These are phyloP conservation scores for Pestalotiopsis sp. DNA, from an alignment of 2,329 filamentous ascomycete genomes.

Conservation along the genomic window DNA sequence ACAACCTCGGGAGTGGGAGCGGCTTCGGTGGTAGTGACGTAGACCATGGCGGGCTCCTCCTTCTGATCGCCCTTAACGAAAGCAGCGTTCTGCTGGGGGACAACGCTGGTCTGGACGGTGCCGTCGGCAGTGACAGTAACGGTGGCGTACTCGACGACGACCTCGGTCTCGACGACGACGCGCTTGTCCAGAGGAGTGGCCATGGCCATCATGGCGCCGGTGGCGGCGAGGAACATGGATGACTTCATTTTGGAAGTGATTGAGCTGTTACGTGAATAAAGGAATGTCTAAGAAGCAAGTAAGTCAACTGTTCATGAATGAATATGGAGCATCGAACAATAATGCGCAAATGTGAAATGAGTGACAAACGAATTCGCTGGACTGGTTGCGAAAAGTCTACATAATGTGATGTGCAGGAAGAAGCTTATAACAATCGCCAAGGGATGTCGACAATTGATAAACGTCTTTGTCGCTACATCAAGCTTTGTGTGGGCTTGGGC, in stretches of 20 bases:
- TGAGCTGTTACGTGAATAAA: not conserved
- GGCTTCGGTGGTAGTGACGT: conserved; percentile 13
- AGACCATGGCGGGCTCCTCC: not conserved
- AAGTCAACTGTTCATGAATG: not conserved
- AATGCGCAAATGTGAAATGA: not conserved
- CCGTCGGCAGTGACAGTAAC: conserved; percentile 38
- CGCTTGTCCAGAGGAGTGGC: conserved; percentile 36
- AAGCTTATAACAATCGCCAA: not conserved
- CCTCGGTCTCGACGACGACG: conserved; percentile 31
- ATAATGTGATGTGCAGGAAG: not conserved
- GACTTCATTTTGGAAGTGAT: conserved; percentile 39
- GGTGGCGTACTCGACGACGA: conserved; percentile 32
- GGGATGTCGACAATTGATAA: not conserved
- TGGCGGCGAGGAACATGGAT: conserved; percentile 36
- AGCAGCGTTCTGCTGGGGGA: conserved; percentile 18
- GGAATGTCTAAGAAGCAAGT: conserved; percentile 14
- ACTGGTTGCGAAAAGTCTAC: not conserved
- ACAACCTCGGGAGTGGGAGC: conserved; percentile 14
- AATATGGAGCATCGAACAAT: not conserved
- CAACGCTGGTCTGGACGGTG: conserved; percentile 10
- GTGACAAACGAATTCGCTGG: not conserved
- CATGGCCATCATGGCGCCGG: conserved; percentile 35
- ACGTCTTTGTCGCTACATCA: not conserved
- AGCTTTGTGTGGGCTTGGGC: not conserved
- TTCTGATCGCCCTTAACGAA: conserved; percentile 16